These are phyloP conservation scores for Globisporangium barbulae DNA, from an alignment of 352 stramenopile species.

Conservation along the genomic window DNA sequence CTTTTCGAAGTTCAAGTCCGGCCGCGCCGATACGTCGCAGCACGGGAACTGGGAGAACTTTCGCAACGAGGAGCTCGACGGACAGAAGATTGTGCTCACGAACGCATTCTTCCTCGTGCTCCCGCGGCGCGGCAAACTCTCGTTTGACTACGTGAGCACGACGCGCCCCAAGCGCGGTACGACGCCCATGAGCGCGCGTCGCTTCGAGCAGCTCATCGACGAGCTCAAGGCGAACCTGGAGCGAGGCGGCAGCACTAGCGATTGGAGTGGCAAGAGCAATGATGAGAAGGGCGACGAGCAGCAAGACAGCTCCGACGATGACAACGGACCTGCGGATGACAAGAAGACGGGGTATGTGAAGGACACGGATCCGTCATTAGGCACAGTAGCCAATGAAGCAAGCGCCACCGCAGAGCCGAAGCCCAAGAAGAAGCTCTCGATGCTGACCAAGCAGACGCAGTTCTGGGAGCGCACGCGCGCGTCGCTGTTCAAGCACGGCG, in stretches of 20 bases:
- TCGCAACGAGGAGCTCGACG: constrained; percentile 86
- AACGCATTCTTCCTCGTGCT: constrained; percentile 79
- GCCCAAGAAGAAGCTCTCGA: neutral
- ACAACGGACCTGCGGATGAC: neutral
- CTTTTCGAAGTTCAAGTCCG: constrained; percentile 56
- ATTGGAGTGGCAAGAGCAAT: neutral
- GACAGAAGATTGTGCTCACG: constrained; percentile 60
- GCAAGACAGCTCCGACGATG: neutral
- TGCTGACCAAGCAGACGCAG: constrained; percentile 30
- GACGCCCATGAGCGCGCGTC: constrained; percentile 52
- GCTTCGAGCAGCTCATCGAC: constrained; percentile 72
- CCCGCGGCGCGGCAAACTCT: constrained; percentile 65
- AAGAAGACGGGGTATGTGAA: no score
- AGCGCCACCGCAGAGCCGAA: neutral
- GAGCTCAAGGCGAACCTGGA: constrained; percentile 40
- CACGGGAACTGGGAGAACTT: constrained; percentile 92
- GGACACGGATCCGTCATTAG: no score
- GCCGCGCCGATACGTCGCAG: constrained; percentile 75
- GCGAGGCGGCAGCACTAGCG: neutral
- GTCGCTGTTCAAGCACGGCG: constrained; percentile 39
- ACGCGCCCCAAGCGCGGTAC: constrained; percentile 60
- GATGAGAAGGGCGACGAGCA: neutral
- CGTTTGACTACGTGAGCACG: constrained; percentile 91
- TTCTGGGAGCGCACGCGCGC: constrained; percentile 52
- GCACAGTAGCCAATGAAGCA: neutral